Evolutionary conservation across 257 asterid genomes (phyloP), one percentile per base, ranked within the genome.

Genomic region (Fraxinus quadrangulata): DNA sequence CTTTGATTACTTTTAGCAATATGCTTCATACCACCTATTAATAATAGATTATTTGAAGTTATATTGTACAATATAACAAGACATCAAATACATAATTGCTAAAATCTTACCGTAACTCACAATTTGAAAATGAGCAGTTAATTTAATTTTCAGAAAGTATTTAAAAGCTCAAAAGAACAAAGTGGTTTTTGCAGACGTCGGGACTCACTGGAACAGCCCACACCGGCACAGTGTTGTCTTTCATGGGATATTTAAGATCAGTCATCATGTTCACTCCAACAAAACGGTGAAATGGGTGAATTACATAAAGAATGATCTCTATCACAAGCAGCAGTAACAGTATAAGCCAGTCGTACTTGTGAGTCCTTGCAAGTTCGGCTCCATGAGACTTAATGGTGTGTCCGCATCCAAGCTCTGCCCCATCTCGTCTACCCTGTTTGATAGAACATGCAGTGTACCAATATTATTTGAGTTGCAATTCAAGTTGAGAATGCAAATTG

Each of bases 201-300:
- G 17, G 12, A 77, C 97, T 93, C 85, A 93, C 97, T 11, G 98
- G 98, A 83, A 93, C 97, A 12, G 96, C 81, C 97, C 97, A 93
- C 24, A 90, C 42, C 4, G 98, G 98, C 63, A 93, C 96, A 0
- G 97, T 91, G 61, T 91, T 88, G 7, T 85, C 93, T 84, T 91
- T 90, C 89, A 93, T 78, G 16, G 98, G 98, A 79, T 91, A 93
- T 80, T 12, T 91, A 33, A 93, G 93, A 85, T 93, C 98, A 0
- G 80, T 74, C 90, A 93, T 75, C 97, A 93, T 91, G 84, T 81
- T 91, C 83, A 51, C 6, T 72, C 98, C 97, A 49, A 93, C 97
- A 47, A 86, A 93, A 23, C 98, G 94, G 70, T 88, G 75, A 78
- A 88, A 93, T 1, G 97, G 98, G 67, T 87, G 84, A 67, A 89